These are phyloP conservation scores for Ensete ventricosum DNA, from an alignment of 176 grass and related monocot genomes.

Conservation along the genomic window DNA sequence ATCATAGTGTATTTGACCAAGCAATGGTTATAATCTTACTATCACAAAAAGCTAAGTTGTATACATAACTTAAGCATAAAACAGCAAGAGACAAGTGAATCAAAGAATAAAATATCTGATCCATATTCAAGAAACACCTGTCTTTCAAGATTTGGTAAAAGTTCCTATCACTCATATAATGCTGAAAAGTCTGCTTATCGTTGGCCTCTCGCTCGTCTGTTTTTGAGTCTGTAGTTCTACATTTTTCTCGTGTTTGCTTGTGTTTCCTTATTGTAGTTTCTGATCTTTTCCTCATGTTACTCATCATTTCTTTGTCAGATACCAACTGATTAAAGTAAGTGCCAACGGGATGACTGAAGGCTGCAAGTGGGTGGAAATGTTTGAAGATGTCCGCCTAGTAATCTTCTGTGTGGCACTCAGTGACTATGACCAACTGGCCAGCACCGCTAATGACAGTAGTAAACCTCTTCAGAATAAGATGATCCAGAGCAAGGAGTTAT, in stretches of 20 bases:
- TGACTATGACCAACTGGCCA: slow-evolving; percentile 57
- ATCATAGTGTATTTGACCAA: background rate
- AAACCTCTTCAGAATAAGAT: slow-evolving; percentile 64
- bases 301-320: slow-evolving; percentile 29
- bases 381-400: slow-evolving; percentile 81
- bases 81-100: background rate
- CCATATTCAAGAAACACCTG: too few relatives aligned
- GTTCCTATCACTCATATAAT: too few relatives aligned
- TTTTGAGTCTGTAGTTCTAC: too few relatives aligned
- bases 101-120: background rate
- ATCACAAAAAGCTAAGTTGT: too few relatives aligned
- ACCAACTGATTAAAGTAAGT: slow-evolving; percentile 78
- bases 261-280: too few relatives aligned
- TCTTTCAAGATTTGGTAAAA: too few relatives aligned
- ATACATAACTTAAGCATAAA: background rate
- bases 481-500: slow-evolving; percentile 81
- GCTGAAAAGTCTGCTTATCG: too few relatives aligned
- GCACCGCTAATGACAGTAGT: slow-evolving; percentile 23
- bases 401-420: slow-evolving; percentile 82
- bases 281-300: too few relatives aligned
- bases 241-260: too few relatives aligned
- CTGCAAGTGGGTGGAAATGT: slow-evolving; percentile 99
- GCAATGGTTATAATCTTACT: background rate
- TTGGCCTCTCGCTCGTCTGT: too few relatives aligned
- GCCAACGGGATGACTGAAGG: slow-evolving; percentile 76